These are phyloP conservation scores for Phaseolus coccineus DNA, from an alignment of 331 rosid species.

Conservation along the genomic window DNA sequence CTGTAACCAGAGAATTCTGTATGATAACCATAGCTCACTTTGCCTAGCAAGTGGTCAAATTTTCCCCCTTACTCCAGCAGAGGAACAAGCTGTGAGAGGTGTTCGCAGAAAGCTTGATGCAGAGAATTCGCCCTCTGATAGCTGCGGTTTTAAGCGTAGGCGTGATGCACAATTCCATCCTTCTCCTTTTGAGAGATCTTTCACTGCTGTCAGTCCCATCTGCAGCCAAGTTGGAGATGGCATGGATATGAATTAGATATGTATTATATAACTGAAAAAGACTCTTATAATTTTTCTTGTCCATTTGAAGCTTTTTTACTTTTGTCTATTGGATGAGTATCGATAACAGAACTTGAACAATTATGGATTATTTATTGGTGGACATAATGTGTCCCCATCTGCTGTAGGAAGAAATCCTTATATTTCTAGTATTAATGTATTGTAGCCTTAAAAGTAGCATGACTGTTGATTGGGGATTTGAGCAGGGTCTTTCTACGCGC, in stretches of 20 bases:
- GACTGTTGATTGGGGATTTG: slow-evolving; percentile 49
- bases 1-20: slow-evolving; percentile 97
- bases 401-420: slow-evolving; percentile 73
- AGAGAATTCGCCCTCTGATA: slow-evolving; percentile 60
- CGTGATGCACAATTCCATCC: slow-evolving; percentile 86
- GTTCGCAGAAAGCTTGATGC: slow-evolving; percentile 85
- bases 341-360: slow-evolving; percentile 57
- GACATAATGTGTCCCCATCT: slow-evolving; percentile 66
- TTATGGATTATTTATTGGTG: slow-evolving; percentile 68
- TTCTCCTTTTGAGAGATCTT: slow-evolving; percentile 92
- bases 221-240: slow-evolving; percentile 96
- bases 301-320: slow-evolving; percentile 44
- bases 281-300: slow-evolving; percentile 57
- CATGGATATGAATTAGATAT: slow-evolving; percentile 84
- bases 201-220: slow-evolving; percentile 84
- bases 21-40: slow-evolving; percentile 97
- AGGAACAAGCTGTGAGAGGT: slow-evolving; percentile 94
- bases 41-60: slow-evolving; percentile 87
- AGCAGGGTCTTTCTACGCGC: slow-evolving; percentile 38
- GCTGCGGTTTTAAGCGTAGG: slow-evolving; percentile 79
- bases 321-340: slow-evolving; percentile 49
- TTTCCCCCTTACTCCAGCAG: slow-evolving; percentile 71
- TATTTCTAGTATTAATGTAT: slow-evolving; percentile 69
- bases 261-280: slow-evolving; percentile 50
- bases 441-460: slow-evolving; percentile 63